Evolutionary conservation across 108 stramenopile species (phyloP).

Genomic region (Nitzschia putrida): DNA sequence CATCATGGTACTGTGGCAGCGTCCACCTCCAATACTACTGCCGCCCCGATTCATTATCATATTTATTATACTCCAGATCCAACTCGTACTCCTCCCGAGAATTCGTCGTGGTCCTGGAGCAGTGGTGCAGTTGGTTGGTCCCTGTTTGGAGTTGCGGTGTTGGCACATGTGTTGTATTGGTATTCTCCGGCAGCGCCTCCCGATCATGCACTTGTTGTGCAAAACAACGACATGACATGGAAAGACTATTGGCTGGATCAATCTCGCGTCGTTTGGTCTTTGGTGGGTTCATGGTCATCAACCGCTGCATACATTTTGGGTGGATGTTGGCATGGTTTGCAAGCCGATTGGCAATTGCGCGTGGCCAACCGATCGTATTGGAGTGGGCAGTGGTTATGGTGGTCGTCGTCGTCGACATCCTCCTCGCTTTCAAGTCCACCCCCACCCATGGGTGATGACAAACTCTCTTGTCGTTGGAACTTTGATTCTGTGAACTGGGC

Average conservation of each 20-base stretch:
- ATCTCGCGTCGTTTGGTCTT: background rate
- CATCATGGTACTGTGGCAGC: too few relatives aligned
- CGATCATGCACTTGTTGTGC: background rate
- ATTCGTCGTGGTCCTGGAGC: background rate
- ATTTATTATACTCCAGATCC: conserved; percentile 16
- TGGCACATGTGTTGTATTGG: conserved; percentile 17
- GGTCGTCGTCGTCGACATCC: too few relatives aligned
- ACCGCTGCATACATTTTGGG: background rate
- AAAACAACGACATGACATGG: background rate
- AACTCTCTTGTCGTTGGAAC: background rate
- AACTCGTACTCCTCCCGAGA: background rate
- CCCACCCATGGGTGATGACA: too few relatives aligned
- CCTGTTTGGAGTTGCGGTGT: background rate
- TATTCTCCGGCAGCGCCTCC: conserved; percentile 12
- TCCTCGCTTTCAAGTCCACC: too few relatives aligned
- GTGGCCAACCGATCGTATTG: too few relatives aligned
- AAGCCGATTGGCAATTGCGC: background rate
- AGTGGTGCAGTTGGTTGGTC: background rate
- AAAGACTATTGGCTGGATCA: background rate
- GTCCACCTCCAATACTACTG: background rate
- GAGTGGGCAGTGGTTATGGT: too few relatives aligned
- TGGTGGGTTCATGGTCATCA: background rate
- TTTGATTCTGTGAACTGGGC: background rate
- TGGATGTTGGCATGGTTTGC: conserved; percentile 5
- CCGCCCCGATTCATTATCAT: conserved; percentile 23